Conservation (phyloP, 2,329 filamentous ascomycete species). For the Calonectria hawksworthii region DNA sequence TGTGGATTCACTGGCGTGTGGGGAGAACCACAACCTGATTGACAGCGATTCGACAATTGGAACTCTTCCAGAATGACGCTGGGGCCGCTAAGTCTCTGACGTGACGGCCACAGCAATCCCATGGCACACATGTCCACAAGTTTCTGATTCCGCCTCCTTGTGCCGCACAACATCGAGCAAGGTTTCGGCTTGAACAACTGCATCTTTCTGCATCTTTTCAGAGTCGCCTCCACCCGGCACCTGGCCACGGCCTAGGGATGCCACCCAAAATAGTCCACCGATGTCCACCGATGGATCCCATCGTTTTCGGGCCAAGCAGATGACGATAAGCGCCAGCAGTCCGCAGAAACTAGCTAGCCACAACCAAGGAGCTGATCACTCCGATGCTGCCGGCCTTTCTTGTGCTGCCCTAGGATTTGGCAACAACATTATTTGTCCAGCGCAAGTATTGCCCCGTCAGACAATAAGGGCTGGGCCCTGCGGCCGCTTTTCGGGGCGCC, state of each 20-base stretch:
- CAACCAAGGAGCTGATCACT: constrained; percentile 2
- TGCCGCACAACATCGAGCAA: constrained; percentile 34
- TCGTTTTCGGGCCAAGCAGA: constrained; percentile 6
- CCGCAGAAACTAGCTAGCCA: not conserved
- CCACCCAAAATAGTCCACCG: constrained; percentile 8
- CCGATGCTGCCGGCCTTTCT: constrained; percentile 7
- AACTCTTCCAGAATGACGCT: constrained; percentile 48
- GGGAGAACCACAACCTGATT: constrained; percentile 36
- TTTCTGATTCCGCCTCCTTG: constrained; percentile 21
- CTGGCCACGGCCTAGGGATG: constrained; percentile 10
- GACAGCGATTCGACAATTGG: constrained; percentile 48
- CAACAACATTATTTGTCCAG: constrained; percentile 7
- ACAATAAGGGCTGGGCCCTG: constrained; percentile 5
- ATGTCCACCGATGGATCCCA: constrained; percentile 11
- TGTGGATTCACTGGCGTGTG: constrained; percentile 25
- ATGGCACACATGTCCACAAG: constrained; percentile 44
- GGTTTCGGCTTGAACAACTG: constrained; percentile 29
- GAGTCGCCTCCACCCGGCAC: constrained; percentile 6
- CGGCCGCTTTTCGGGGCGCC: constrained; percentile 7
- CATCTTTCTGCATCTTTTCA: constrained; percentile 1
- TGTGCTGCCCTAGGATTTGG: not conserved
- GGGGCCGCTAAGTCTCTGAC: constrained; percentile 44
- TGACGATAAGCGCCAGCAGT: constrained; percentile 14
- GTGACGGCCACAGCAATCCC: constrained; percentile 41
- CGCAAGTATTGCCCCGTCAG: constrained; percentile 3